Conservation (phyloP, 2,329 filamentous ascomycete genomes). For the Ambrosiella xylebori region DNA sequence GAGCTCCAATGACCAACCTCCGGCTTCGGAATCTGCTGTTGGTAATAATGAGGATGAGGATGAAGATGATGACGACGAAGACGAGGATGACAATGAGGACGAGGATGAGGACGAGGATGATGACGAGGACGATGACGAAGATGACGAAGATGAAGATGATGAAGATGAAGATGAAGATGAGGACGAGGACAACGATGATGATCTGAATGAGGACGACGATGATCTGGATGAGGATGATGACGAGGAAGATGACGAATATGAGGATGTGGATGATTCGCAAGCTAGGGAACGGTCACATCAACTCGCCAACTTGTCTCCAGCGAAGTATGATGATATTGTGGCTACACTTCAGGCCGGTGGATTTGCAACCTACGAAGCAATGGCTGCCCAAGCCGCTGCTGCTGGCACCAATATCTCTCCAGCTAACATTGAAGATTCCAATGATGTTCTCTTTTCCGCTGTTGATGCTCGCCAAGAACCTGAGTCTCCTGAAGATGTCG, state of each 20-base stretch:
- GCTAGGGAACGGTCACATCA: neutral
- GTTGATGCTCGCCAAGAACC: neutral
- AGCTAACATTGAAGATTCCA: conserved; percentile 1
- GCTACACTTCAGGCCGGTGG: neutral
- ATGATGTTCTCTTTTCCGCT: neutral
- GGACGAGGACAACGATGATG: neutral
- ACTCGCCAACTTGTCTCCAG: neutral
- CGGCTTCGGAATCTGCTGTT: neutral
- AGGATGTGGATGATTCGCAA: neutral
- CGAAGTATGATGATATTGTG: conserved; percentile 3
- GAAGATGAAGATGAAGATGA: neutral
- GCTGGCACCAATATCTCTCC: neutral
- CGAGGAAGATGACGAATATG: neutral
- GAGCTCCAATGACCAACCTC: neutral
- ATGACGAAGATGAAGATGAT: neutral
- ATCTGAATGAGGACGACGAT: neutral
- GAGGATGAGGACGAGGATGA: neutral
- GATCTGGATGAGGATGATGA: neutral
- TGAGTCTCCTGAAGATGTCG: neutral
- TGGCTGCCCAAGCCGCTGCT: neutral
- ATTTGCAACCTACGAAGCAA: neutral
- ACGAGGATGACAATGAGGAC: neutral
- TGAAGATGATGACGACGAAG: neutral
- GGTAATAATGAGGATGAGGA: neutral
- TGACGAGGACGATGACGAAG: neutral